Conservation (phyloP, 2,329 filamentous ascomycete genomes). For the Coniochaeta sp. region DNA sequence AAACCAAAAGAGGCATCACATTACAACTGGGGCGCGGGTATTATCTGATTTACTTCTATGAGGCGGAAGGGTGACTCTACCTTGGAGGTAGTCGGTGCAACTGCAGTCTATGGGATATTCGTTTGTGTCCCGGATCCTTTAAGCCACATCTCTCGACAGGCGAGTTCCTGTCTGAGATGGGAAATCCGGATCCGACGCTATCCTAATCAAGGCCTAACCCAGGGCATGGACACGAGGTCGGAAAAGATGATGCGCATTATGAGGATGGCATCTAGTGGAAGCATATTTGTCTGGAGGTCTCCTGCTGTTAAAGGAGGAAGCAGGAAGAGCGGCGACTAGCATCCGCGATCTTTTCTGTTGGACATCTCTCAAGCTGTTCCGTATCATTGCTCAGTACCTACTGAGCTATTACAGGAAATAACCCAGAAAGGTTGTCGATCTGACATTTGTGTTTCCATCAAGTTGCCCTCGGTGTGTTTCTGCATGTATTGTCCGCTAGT, state of each 20-base stretch:
- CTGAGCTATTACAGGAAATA: neutral
- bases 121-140: neutral
- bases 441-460: neutral
- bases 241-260: neutral
- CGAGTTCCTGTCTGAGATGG: neutral
- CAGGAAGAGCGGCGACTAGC: neutral
- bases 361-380: neutral
- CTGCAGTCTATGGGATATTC: neutral
- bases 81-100: neutral
- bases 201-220: neutral
- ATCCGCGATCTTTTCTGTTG: neutral
- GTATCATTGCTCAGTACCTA: neutral
- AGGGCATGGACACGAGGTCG: neutral
- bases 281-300: neutral
- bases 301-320: neutral
- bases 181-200: neutral
- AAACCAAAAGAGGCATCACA: conserved; percentile 24
- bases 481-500: neutral
- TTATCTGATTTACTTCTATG: neutral
- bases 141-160: neutral
- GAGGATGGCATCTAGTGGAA: neutral
- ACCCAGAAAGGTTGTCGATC: neutral
- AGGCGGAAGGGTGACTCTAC: neutral
- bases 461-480: neutral
- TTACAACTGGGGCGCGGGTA: neutral